Conservation (phyloP, 176 grass and related monocot species). For the Cenchrus americanus region DNA sequence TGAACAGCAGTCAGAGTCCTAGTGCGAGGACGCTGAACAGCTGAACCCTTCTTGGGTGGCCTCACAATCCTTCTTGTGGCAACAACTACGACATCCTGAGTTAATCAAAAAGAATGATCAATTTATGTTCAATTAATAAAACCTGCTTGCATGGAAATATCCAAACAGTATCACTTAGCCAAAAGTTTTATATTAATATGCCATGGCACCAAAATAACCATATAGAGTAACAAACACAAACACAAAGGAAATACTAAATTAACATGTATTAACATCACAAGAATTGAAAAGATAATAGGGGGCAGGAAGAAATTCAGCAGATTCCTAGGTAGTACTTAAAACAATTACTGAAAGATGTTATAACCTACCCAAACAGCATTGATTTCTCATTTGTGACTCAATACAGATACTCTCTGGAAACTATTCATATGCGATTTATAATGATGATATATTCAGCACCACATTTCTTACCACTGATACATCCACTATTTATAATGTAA, state of each 20-base stretch:
- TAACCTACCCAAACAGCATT: too few relatives aligned
- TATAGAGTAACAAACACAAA: background rate
- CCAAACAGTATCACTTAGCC: background rate
- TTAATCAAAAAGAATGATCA: background rate
- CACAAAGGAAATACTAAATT: background rate
- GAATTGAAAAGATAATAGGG: too few relatives aligned
- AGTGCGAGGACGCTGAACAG: constrained; percentile 84
- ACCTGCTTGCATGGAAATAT: background rate
- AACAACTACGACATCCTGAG: constrained; percentile 75
- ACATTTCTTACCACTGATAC: background rate
- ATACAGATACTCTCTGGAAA: too few relatives aligned
- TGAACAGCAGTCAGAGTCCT: constrained; percentile 91
- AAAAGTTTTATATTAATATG: background rate
- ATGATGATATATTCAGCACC: background rate
- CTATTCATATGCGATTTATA: too few relatives aligned
- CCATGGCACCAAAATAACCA: background rate
- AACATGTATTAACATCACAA: background rate
- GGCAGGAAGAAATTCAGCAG: too few relatives aligned
- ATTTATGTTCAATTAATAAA: background rate
- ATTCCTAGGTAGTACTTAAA: too few relatives aligned
- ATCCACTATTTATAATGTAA: background rate
- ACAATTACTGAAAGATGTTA: too few relatives aligned
- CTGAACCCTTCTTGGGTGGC: constrained; percentile 92
- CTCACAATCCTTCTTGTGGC: constrained; percentile 92
- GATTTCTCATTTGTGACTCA: too few relatives aligned